Evolutionary conservation across 176 grass and related monocot genomes (phyloP).

Genomic region (Eleusine coracana): DNA sequence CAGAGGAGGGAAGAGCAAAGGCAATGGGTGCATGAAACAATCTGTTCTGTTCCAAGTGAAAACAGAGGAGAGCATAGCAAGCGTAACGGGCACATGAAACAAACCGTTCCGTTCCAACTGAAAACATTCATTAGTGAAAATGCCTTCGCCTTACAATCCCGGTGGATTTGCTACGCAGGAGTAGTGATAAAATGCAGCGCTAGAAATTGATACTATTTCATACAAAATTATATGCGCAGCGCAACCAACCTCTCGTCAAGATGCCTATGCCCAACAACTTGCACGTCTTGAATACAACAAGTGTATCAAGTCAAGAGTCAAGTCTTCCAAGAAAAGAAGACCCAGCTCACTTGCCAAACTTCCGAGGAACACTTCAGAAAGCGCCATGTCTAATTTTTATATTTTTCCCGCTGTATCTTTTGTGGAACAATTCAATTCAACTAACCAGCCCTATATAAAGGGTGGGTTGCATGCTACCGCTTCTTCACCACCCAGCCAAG

Average conservation of each 20-base stretch:
- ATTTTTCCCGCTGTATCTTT: neutral
- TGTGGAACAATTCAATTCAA: conserved; percentile 34
- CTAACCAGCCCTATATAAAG: conserved; percentile 28
- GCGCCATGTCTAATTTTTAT: neutral
- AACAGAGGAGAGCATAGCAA: no score
- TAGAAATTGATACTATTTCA: neutral
- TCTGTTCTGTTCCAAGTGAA: no score
- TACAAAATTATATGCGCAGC: no score
- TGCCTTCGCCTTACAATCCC: no score
- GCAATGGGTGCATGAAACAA: neutral
- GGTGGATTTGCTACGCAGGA: neutral
- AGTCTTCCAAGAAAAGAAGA: neutral
- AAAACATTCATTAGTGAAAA: neutral
- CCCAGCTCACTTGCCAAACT: neutral
- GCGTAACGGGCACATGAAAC: no score
- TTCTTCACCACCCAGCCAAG: conserved; percentile 31
- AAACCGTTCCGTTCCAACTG: neutral
- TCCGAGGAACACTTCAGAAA: neutral
- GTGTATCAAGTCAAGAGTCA: neutral
- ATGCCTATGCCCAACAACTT: neutral
- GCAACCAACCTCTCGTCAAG: no score
- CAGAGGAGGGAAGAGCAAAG: neutral
- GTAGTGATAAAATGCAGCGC: neutral
- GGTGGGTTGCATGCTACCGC: neutral
- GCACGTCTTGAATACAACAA: neutral